Conservation (phyloP, 345 rosid genomes). For the Rhodomyrtus tomentosa region DNA sequence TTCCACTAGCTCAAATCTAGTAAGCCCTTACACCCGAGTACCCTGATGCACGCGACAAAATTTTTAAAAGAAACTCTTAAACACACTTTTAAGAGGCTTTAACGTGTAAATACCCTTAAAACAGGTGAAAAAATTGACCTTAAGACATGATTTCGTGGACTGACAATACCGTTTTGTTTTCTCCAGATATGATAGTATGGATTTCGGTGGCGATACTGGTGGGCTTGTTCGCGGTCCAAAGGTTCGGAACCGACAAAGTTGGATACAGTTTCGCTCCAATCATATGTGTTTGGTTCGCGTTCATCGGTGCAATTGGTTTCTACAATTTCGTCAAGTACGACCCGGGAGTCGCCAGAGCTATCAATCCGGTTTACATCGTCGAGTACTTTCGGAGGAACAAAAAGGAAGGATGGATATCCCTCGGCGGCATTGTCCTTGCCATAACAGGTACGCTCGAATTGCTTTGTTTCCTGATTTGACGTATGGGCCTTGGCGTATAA, state of each 20-base stretch:
- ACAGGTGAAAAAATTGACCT: background rate
- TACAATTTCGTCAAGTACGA: constrained; percentile 29
- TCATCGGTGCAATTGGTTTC: constrained; percentile 21
- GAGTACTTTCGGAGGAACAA: constrained; percentile 30
- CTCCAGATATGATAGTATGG: constrained; percentile 29
- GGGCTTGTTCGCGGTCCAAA: constrained; percentile 28
- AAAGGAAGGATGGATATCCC: constrained; percentile 37
- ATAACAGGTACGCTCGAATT: background rate
- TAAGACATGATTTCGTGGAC: background rate
- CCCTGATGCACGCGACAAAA: background rate
- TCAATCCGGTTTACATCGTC: constrained; percentile 26
- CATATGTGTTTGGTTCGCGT: constrained; percentile 24
- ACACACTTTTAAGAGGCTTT: background rate
- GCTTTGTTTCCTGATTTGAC: background rate
- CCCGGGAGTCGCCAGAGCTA: constrained; percentile 18
- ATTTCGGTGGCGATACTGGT: constrained; percentile 29
- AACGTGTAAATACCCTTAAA: background rate
- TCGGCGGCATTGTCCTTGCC: constrained; percentile 29
- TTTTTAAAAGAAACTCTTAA: background rate
- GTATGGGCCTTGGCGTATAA: background rate
- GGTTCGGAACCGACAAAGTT: constrained; percentile 39
- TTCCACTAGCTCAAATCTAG: background rate
- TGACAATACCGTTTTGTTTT: background rate
- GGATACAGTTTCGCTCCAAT: constrained; percentile 37
- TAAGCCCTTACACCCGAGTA: background rate